Evolutionary conservation across 2,329 filamentous ascomycete species (phyloP), one percentile per base, ranked within the genome.

Genomic region (Botrytis paeoniae): DNA sequence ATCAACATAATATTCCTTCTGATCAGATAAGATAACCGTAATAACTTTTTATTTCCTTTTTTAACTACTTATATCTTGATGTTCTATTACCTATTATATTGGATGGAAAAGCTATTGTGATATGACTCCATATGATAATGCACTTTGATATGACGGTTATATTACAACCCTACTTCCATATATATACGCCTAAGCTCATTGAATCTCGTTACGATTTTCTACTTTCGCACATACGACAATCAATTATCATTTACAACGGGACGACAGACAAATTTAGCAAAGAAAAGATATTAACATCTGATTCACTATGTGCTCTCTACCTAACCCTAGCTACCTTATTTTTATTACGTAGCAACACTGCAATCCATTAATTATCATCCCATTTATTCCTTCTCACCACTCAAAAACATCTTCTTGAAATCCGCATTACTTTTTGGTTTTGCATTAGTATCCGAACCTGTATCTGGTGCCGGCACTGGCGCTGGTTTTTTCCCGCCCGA

Each of bases 361-460:
- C 45, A 51, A 66, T 54, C 12, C 12, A 25, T 25, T 32, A 54
- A 69, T 32, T 37, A 32, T 29, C 60, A 45, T 45, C 8, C 43
- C 63, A 25, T 68, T 72, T n/a, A 72, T 73, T 77, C 48, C 54
- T 69, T 77, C 41, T 73, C 75, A n/a, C 75, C 79, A 77, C 73
- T 77, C n/a, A 78, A 68, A 75, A 80, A 80, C 78, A 81, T 78
- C 41, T 86, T 85, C 80, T 86, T 88, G 76, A 89, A 89, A 78
- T 89, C 87, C 3, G 86, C 85, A 79, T 89, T 89, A 77, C 83
- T 88, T 82, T 87, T 88, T 37, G 71, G 48, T 48, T 41, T 69
- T 9, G 72, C 63, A 39, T n/a, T 41, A 10, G 61, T 25, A 41
- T 69, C 65, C 18, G 74, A 62, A 48, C 72, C 72, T 48, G 66